A percentile compares a stretch with the other conserved stretches of the same genome.
Evolutionary conservation across 2,329 filamentous ascomycete species (phyloP).

Genomic region (Aspergillus aculeatus): DNA sequence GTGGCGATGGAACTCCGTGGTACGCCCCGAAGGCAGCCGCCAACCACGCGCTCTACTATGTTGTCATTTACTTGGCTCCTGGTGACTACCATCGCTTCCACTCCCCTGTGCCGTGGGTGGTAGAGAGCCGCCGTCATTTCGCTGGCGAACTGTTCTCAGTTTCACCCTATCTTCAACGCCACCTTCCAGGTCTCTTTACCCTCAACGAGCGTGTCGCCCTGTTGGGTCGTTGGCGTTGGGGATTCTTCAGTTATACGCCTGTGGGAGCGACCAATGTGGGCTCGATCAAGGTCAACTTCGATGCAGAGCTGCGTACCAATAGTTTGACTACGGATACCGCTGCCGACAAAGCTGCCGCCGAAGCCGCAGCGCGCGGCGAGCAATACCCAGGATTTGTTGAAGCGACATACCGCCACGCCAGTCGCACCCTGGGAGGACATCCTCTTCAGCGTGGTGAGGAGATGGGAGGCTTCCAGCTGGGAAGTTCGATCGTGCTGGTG

Average conservation of each 20-base stretch:
- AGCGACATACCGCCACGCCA: conserved; percentile 80
- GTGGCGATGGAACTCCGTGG: conserved; percentile 64
- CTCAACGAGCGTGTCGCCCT: conserved; percentile 95
- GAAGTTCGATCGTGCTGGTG: conserved; percentile 90
- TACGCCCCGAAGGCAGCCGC: conserved; percentile 64
- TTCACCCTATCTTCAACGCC: conserved; percentile 89
- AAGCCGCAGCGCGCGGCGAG: conserved; percentile 73
- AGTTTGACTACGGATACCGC: conserved; percentile 88
- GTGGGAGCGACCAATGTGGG: conserved; percentile 97
- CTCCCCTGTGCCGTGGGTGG: conserved; percentile 92
- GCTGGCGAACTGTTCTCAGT: conserved; percentile 94
- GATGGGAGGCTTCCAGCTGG: conserved; percentile 96
- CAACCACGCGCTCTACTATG: conserved; percentile 78
- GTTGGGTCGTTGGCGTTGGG: conserved; percentile 90
- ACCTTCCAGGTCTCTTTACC: conserved; percentile 89
- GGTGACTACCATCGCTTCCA: conserved; percentile 99
- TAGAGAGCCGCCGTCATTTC: conserved; percentile 92
- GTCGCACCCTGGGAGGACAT: conserved; percentile 74
- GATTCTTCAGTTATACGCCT: conserved; percentile 94
- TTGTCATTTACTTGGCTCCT: conserved; percentile 90
- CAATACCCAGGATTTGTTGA: conserved; percentile 88
- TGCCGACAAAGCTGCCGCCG: conserved; percentile 79
- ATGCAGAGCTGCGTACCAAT: conserved; percentile 89
- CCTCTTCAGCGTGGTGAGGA: conserved; percentile 85
- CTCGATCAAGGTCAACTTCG: conserved; percentile 95